Base-by-base conservation (phyloP, 2,329 filamentous ascomycete species). In the Plectosphaerella plurivora region DNA sequence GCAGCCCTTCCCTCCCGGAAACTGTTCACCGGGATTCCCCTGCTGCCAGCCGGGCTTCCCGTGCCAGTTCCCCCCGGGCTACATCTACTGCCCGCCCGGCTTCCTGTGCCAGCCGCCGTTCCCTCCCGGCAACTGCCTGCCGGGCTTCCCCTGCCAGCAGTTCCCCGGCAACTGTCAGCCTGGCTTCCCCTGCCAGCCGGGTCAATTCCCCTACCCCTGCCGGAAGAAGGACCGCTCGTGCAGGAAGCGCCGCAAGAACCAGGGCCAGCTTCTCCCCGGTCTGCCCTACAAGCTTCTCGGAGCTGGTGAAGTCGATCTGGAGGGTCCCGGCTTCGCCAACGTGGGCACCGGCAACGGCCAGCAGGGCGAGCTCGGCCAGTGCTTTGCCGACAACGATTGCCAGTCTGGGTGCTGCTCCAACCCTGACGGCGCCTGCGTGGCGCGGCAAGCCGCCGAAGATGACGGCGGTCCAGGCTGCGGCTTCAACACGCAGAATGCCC, bases 361-460 rank as follows among this genome's bases (percentile, higher is more conserved):
- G 5, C 67, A 69, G 54, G 68, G 68, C 57, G 68, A 69, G 53
- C 66, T 65, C 4, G 67, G 67, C 1, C 59, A 66, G 35, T 69
- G 67, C 49, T 51, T 62, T 3, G 59, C 59, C 9, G 62, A 60
- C 25, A 65, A 64, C 3, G 65, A 68, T 53, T 69, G 67, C 47
- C 62, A 60, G 4, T 63, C 63, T 1, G 59, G 59, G 11, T 69
- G 67, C 51, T 69, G 67, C 46, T 65, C 64, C 5, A 63, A 51
- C 5, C 64, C 60, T 36, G 66, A 63, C 44, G 67, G 66, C 5
- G 64, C 67, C 28, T 71, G 68, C 56, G 68, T 67, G 8, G 67
- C 65, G 10, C 45, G 60, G 1, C 68, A 63, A 2, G 67, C 65
- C 1, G 59, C 64, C 15, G 61, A 54, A 22, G 63, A 65, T 48